Conservation (phyloP, 164 flowering plant species). For the Annona squamosa region DNA sequence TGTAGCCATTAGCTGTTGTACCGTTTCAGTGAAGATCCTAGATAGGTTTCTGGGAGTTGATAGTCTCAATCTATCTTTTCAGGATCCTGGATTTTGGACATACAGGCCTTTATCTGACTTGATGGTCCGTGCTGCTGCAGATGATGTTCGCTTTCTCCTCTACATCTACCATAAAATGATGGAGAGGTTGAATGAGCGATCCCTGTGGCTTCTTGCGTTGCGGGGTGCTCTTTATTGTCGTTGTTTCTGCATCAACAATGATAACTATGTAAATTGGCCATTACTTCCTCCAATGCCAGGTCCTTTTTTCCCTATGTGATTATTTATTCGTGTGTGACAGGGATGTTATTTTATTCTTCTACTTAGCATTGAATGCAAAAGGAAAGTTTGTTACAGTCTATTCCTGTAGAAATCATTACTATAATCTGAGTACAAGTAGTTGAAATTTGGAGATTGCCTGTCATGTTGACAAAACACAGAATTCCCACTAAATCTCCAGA, state of each 20-base stretch:
- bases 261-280: slow-evolving; percentile 77
- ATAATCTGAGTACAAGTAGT: no score
- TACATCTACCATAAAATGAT: slow-evolving; percentile 78
- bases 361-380: no score
- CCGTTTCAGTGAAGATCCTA: neutral
- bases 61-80: slow-evolving; percentile 17
- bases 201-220: slow-evolving; percentile 72
- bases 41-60: slow-evolving; percentile 2
- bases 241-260: slow-evolving; percentile 78
- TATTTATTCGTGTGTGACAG: no score
- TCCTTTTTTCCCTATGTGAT: slow-evolving; percentile 12
- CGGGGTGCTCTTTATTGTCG: slow-evolving; percentile 84
- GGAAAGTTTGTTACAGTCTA: no score
- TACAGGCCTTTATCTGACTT: slow-evolving; percentile 78
- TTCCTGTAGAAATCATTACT: no score
- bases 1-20: neutral
- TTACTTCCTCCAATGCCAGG: slow-evolving; percentile 77
- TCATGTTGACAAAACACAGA: no score
- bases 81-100: slow-evolving; percentile 90
- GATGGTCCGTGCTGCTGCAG: slow-evolving; percentile 93
- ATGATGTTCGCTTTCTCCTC: slow-evolving; percentile 95
- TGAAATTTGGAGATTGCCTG: no score
- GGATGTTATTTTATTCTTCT: no score
- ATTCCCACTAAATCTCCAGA: no score
- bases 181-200: slow-evolving; percentile 55